Percentiles rank a stretch among this genome's conserved stretches.
Conservation (phyloP, 306 rosid species). For the Sophora flavescens region DNA sequence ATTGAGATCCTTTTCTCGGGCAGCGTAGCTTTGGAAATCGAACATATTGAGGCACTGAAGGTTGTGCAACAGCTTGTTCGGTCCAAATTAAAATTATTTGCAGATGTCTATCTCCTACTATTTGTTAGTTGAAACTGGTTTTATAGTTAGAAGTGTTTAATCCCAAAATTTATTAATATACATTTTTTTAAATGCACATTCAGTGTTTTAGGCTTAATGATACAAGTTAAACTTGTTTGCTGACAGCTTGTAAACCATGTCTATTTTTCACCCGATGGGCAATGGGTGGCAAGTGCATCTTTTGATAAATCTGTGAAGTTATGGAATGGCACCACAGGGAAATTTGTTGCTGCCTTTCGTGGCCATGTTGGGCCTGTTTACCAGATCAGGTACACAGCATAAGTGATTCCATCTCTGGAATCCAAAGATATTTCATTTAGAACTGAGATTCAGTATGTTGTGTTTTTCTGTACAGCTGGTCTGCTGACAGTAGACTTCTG, state of each 20-base stretch:
- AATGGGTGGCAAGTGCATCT: constrained; percentile 97
- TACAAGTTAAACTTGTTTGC: constrained; percentile 36
- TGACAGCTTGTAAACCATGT: constrained; percentile 91
- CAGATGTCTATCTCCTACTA: background rate
- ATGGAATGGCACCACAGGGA: constrained; percentile 89
- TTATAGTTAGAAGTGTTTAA: background rate
- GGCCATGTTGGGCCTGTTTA: constrained; percentile 96
- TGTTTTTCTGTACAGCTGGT: constrained; percentile 75
- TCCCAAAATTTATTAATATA: constrained; percentile 19
- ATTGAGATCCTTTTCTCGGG: constrained; percentile 7
- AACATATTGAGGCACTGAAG: background rate
- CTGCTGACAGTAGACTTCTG: constrained; percentile 95
- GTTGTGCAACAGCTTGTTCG: constrained; percentile 27
- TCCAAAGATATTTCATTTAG: constrained; percentile 10
- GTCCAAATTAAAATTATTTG: background rate
- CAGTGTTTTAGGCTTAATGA: constrained; percentile 31
- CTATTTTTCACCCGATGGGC: constrained; percentile 96
- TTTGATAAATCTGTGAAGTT: constrained; percentile 94
- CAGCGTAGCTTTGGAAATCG: background rate
- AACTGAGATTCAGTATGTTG: constrained; percentile 41
- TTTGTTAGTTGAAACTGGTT: constrained; percentile 24
- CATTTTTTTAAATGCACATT: background rate
- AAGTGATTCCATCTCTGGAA: constrained; percentile 15
- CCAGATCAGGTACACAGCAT: constrained; percentile 74
- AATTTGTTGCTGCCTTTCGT: constrained; percentile 81